phyloP scores from a whole-genome alignment of 139 green algal genomes.

The Tetradesmus obliquus region DNA sequence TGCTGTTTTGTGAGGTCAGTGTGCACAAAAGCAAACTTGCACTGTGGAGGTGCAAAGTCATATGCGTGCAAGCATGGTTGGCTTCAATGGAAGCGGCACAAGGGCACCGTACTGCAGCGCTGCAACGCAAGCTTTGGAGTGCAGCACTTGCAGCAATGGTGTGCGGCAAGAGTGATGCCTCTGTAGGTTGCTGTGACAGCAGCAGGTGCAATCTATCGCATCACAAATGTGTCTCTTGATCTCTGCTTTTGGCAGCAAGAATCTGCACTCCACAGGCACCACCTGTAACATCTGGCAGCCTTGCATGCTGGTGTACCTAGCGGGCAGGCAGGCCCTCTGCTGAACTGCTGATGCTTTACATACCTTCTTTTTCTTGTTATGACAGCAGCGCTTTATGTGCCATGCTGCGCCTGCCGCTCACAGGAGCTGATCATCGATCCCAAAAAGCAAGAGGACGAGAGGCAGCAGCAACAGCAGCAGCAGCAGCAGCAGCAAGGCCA shows the following conservation, averaged over 20 bases:
- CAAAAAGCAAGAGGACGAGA: constrained; percentile 55
- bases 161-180: neutral
- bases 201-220: no score
- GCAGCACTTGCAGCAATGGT: neutral
- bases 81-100: no score
- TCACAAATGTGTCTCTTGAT: no score
- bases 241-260: no score
- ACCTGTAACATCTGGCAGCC: no score
- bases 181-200: neutral
- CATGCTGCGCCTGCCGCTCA: neutral
- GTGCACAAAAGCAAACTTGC: neutral
- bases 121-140: neutral
- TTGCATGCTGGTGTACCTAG: no score
- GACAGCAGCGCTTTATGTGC: neutral
- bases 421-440: constrained; percentile 91
- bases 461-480: constrained; percentile 30
- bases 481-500: neutral
- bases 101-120: no score
- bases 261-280: no score
- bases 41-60: no score
- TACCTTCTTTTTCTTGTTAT: neutral
- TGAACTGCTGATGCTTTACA: neutral
- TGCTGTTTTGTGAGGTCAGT: constrained; percentile 82
- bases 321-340: no score
- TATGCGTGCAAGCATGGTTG: neutral